phyloP scores from a whole-genome alignment of 208 protist genomes.

The Wallacemonas sp. region DNA sequence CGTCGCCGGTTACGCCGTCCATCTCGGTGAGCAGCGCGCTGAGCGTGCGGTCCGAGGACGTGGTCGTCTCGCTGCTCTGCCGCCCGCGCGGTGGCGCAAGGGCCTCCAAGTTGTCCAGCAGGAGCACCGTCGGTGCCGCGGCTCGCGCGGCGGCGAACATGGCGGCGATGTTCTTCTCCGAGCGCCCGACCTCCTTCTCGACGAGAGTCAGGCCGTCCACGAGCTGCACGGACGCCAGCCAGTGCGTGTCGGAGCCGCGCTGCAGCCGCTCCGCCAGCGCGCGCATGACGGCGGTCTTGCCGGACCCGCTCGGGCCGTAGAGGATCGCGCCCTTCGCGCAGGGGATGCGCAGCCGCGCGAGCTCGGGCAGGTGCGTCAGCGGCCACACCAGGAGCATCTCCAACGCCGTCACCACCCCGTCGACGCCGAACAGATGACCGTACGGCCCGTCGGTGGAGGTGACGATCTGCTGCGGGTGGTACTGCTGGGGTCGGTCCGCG shows the following conservation, averaged over 20 bases:
- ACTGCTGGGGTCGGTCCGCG: slow-evolving; percentile 26
- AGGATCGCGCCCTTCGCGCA: slow-evolving; percentile 78
- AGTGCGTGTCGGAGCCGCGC: slow-evolving; percentile 36
- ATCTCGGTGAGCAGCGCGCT: slow-evolving; percentile 93
- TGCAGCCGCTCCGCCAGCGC: slow-evolving; percentile 52
- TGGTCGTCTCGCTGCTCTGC: slow-evolving; percentile 44
- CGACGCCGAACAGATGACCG: slow-evolving; percentile 62
- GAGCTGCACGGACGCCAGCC: slow-evolving; percentile 42
- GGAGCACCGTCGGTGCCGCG: slow-evolving; percentile 73
- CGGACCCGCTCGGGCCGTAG: slow-evolving; percentile 75
- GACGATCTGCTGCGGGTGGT: slow-evolving; percentile 6
- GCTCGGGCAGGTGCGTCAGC: slow-evolving; percentile 50
- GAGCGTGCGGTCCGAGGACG: slow-evolving; percentile 83
- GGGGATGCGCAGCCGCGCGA: slow-evolving; percentile 41
- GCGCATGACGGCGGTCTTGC: slow-evolving; percentile 83
- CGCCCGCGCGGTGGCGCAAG: slow-evolving; percentile 79
- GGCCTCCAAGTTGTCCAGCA: slow-evolving; percentile 93
- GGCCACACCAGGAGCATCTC: slow-evolving; percentile 84
- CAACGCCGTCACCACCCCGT: slow-evolving; percentile 46
- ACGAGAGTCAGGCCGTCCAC: slow-evolving; percentile 79
- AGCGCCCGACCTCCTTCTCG: slow-evolving; percentile 87
- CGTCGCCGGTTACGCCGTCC: slow-evolving; percentile 72
- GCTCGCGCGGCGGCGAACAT: slow-evolving; percentile 79
- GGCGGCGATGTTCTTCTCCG: slow-evolving; percentile 85
- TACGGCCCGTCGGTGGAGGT: slow-evolving; percentile 27